Conservation (phyloP, 2,329 filamentous ascomycete genomes). For the Harringtonia aguacate region DNA sequence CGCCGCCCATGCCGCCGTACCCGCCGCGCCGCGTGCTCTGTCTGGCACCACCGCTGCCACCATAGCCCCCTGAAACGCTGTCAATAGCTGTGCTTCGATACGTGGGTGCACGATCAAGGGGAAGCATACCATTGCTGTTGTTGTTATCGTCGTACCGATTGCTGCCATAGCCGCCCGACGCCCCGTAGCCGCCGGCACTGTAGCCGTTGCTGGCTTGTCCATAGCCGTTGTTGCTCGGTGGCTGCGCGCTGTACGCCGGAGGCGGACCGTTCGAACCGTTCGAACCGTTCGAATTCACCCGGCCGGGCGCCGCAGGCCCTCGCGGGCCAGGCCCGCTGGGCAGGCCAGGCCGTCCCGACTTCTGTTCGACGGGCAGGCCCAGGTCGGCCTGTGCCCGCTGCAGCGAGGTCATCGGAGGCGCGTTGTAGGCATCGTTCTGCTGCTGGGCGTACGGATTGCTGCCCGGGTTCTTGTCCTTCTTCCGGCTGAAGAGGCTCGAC, state of each 20-base stretch:
- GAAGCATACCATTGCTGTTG: constrained; percentile 14
- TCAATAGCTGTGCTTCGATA: constrained; percentile 12
- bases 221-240: constrained; percentile 10
- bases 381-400: constrained; percentile 23
- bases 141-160: constrained; percentile 44
- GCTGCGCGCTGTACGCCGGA: constrained; percentile 4
- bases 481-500: constrained; percentile 41
- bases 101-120: constrained; percentile 9
- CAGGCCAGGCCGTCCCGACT: constrained; percentile 18
- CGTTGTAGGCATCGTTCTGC: constrained; percentile 41
- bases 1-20: constrained; percentile 48
- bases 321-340: constrained; percentile 25
- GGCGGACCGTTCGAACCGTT: constrained; percentile 7
- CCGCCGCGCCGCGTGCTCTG: constrained; percentile 36
- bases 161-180: constrained; percentile 37
- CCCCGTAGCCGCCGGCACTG: constrained; percentile 35
- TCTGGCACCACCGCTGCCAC: constrained; percentile 17
- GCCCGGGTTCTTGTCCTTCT: constrained; percentile 29
- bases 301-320: constrained; percentile 24
- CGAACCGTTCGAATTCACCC: constrained; percentile 14
- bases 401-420: constrained; percentile 32
- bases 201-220: constrained; percentile 9
- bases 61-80: constrained; percentile 4
- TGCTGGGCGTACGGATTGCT: constrained; percentile 51
- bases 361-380: constrained; percentile 4